Evolutionary conservation across 257 asterid genomes (phyloP).

Genomic region (Ajuga chamaepitys): DNA sequence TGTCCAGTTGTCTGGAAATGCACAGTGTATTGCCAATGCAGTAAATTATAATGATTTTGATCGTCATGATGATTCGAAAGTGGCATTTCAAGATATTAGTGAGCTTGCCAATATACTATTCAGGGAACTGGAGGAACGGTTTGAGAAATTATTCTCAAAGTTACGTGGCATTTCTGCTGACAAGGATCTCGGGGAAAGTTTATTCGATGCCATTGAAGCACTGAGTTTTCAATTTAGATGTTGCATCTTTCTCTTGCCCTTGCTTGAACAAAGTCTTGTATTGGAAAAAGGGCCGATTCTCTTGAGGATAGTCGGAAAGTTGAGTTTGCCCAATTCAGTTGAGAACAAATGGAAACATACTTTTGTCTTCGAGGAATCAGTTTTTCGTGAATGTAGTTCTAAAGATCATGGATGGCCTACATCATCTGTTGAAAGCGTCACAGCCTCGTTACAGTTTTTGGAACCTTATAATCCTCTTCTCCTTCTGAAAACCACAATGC

Average conservation of each 20-base stretch:
- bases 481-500: conserved; percentile 37
- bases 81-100: conserved; percentile 29
- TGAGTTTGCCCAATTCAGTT: conserved; percentile 26
- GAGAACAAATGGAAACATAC: conserved; percentile 16
- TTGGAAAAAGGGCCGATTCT: conserved; percentile 49
- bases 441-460: conserved; percentile 51
- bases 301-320: conserved; percentile 34
- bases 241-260: conserved; percentile 45
- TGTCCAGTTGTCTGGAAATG: conserved; percentile 29
- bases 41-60: conserved; percentile 22
- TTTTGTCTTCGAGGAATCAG: conserved; percentile 44
- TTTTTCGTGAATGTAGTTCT: conserved; percentile 26
- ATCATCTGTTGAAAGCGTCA: conserved; percentile 46
- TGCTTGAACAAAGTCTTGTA: conserved; percentile 32
- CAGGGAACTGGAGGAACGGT: conserved; percentile 40
- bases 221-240: conserved; percentile 60
- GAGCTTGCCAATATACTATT: conserved; percentile 45
- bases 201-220: conserved; percentile 32
- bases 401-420: conserved; percentile 33
- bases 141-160: conserved; percentile 34
- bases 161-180: conserved; percentile 19
- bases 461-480: conserved; percentile 51
- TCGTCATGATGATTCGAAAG: conserved; percentile 22
- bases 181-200: conserved; percentile 23
- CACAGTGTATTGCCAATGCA: conserved; percentile 20